phyloP scores from a whole-genome alignment of 179 eudicot species.

The Heliamphora pulchella region DNA sequence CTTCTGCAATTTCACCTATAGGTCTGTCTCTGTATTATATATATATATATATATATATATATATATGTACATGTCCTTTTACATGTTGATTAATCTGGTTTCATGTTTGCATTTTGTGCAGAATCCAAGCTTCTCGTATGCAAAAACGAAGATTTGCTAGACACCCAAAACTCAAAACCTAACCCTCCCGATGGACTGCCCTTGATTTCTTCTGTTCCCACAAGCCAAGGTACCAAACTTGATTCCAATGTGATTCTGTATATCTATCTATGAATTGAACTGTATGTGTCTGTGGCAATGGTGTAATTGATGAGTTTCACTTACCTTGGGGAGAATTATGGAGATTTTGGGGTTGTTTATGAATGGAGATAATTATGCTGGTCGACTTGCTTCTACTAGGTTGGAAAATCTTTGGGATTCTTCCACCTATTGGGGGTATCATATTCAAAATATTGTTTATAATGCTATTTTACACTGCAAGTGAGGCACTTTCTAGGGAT shows the following conservation, averaged over 20 bases:
- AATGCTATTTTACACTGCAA: not conserved
- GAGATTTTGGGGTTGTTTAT: not conserved
- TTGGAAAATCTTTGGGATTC: not conserved
- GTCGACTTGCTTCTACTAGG: not conserved
- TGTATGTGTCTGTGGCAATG: not conserved
- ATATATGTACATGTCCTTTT: not conserved
- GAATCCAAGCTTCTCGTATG: conserved; percentile 47
- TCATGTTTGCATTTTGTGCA: conserved; percentile 16
- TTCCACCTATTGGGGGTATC: not conserved
- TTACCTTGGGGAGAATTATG: not conserved
- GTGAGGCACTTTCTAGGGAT: not conserved
- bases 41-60: not conserved
- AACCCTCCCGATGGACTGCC: conserved; percentile 26
- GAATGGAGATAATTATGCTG: not conserved
- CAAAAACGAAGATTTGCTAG: conserved; percentile 17
- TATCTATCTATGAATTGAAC: not conserved
- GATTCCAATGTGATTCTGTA: not conserved
- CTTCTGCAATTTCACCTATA: conserved; percentile 25
- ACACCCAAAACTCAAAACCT: conserved; percentile 19
- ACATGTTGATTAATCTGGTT: not conserved
- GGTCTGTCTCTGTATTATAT: conserved; percentile 25
- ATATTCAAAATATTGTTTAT: not conserved
- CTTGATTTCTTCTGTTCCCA: conserved; percentile 35
- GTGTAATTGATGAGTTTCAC: not conserved
- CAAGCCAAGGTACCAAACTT: conserved; percentile 40